A percentile compares a stretch with the other conserved stretches of the same genome.
Evolutionary conservation across 306 rosid genomes (phyloP).

Genomic region (Lathyrus oleraceus): DNA sequence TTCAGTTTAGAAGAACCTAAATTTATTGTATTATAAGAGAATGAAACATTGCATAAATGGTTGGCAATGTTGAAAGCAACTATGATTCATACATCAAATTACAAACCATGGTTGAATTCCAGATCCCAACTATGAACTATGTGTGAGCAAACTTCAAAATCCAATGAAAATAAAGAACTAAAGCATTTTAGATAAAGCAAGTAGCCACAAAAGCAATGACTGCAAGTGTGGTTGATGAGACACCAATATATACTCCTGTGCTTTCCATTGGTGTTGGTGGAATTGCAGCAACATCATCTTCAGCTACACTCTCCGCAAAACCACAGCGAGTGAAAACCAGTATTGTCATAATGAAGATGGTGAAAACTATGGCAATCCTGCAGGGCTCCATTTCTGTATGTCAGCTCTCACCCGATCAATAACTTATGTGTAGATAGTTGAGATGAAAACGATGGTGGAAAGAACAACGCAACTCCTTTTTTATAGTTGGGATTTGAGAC

Average conservation of each 20-base stretch:
- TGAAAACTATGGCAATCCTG: constrained; percentile 41
- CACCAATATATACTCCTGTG: constrained; percentile 36
- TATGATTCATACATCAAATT: constrained; percentile 15
- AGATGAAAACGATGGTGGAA: constrained; percentile 29
- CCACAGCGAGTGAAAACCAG: constrained; percentile 38
- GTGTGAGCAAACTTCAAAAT: neutral
- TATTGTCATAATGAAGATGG: constrained; percentile 47
- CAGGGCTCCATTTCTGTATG: constrained; percentile 36
- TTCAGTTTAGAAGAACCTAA: neutral
- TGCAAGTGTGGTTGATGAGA: constrained; percentile 41
- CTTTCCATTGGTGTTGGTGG: constrained; percentile 79
- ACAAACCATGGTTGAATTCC: constrained; percentile 4
- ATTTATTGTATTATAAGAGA: constrained; percentile 16
- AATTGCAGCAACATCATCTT: constrained; percentile 54
- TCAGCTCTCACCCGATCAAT: constrained; percentile 21
- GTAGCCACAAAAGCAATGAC: constrained; percentile 46
- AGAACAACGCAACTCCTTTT: neutral
- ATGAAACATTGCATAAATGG: constrained; percentile 27
- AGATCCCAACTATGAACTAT: constrained; percentile 16
- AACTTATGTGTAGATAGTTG: constrained; percentile 15
- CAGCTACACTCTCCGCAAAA: constrained; percentile 41
- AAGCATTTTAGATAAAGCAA: constrained; percentile 44
- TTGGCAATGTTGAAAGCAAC: constrained; percentile 20
- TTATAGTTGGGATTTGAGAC: constrained; percentile 38
- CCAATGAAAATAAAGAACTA: constrained; percentile 27